Percentiles rank a stretch among this genome's conserved stretches.
Conservation (phyloP, 202 grass and related monocot species). For the Musa balbisiana region DNA sequence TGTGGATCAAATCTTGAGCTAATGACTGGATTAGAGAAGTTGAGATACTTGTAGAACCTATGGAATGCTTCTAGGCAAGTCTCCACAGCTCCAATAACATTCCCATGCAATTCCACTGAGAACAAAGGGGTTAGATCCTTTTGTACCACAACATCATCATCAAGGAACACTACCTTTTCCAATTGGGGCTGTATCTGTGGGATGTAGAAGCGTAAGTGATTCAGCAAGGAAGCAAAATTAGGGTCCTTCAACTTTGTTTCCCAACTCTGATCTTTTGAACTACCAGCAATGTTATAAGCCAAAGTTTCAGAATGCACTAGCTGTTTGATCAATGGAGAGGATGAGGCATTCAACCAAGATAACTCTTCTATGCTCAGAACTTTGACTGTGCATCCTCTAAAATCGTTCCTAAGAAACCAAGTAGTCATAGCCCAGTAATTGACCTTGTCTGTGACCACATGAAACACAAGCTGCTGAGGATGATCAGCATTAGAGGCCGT, state of each 20-base stretch:
- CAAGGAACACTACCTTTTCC: slow-evolving; percentile 17
- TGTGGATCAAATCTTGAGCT: slow-evolving; percentile 18
- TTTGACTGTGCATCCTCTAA: slow-evolving; percentile 4
- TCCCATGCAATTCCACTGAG: slow-evolving; percentile 1
- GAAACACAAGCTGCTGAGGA: slow-evolving; percentile 13
- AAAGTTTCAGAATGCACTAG: neutral
- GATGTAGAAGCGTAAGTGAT: slow-evolving; percentile 20
- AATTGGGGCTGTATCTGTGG: slow-evolving; percentile 11
- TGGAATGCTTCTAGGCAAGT: slow-evolving; percentile 13
- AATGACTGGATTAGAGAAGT: slow-evolving; percentile 11
- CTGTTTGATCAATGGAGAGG: slow-evolving; percentile 1
- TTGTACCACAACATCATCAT: slow-evolving; percentile 17
- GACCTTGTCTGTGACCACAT: slow-evolving; percentile 6
- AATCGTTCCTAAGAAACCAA: slow-evolving; percentile 13
- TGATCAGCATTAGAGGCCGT: slow-evolving; percentile 2
- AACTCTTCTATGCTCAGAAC: slow-evolving; percentile 9
- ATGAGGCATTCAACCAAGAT: slow-evolving; percentile 15
- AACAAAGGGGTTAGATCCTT: slow-evolving; percentile 20
- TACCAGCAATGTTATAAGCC: neutral
- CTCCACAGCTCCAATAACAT: slow-evolving; percentile 15
- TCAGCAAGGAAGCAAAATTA: slow-evolving; percentile 9
- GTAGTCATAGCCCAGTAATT: slow-evolving; percentile 4
- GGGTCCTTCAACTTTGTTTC: neutral
- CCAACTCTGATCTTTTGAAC: neutral
- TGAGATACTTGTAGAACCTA: slow-evolving; percentile 12